phyloP scores from a whole-genome alignment of 2,329 filamentous ascomycete genomes.

The Monosporascus ibericus region DNA sequence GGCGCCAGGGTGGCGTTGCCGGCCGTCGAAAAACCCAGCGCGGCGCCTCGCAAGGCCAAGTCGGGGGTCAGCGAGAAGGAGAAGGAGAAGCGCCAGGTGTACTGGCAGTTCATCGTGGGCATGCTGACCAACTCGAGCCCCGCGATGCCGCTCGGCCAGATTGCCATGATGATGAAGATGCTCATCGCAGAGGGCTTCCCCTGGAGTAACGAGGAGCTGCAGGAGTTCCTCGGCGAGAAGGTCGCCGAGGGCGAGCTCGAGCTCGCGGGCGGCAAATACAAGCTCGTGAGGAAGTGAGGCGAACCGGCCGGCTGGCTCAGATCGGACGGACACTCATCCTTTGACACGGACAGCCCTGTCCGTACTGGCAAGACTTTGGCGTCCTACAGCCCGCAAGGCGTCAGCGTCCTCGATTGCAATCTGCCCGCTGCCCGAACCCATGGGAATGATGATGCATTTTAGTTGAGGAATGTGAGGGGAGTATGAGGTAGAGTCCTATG shows the following conservation, averaged over 20 bases:
- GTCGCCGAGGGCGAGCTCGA: slow-evolving; percentile 67
- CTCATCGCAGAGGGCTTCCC: slow-evolving; percentile 81
- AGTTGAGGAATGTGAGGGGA: too few relatives aligned
- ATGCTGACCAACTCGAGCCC: slow-evolving; percentile 90
- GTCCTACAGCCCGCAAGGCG: too few relatives aligned
- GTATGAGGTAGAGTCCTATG: too few relatives aligned
- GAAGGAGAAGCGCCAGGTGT: slow-evolving; percentile 56
- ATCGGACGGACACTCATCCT: background rate
- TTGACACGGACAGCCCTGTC: too few relatives aligned
- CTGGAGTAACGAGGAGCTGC: slow-evolving; percentile 83
- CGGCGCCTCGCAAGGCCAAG: slow-evolving; percentile 43
- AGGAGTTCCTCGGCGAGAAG: slow-evolving; percentile 73
- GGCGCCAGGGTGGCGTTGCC: slow-evolving; percentile 13
- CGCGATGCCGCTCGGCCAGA: slow-evolving; percentile 72
- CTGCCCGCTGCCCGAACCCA: too few relatives aligned
- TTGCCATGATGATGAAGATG: slow-evolving; percentile 94
- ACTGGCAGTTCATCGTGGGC: slow-evolving; percentile 86
- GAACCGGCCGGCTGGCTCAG: slow-evolving; percentile 3
- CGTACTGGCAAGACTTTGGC: too few relatives aligned
- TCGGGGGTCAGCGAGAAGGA: slow-evolving; percentile 57
- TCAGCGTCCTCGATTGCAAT: too few relatives aligned
- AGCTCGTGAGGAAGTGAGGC: slow-evolving; percentile 51
- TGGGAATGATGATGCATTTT: too few relatives aligned
- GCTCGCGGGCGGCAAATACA: slow-evolving; percentile 64
- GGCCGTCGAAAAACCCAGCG: slow-evolving; percentile 6